Base-by-base conservation (phyloP, 2,329 filamentous ascomycete species). In the Knoxdaviesia capensis region DNA sequence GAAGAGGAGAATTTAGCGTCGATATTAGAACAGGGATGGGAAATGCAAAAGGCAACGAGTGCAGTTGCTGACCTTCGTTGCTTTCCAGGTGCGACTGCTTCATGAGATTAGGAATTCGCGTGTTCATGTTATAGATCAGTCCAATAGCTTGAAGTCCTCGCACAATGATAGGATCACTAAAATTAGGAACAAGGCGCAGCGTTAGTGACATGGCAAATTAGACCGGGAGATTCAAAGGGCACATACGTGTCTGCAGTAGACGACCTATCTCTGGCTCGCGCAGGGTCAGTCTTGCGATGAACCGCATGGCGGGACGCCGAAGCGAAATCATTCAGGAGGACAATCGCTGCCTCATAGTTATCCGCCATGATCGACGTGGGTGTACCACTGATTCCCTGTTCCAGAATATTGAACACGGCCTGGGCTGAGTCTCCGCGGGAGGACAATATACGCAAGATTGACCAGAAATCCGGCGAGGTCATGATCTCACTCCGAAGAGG, bases 391-490 rank as follows among this genome's bases (percentile, higher is more conserved):
- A 85, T 75, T 30, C 87, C 76, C 43, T 72, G 76, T 53, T 90
- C 80, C 0, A 94, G 66, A n/a, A 96, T 81, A 43, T 80, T 75
- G 56, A 96, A 96, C 0, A 93, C 86, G 10, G 78, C 68, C 0
- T 77, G 68, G 2, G 85, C 81, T 30, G 80, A 78, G 42, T 83
- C 77, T 3, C 74, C 62, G 46, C 79, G 71, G 29, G 68, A 65
- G 39, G 83, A 76, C 11, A 98, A 64, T 32, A 76, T 72, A 46
- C 85, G 78, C 41, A 98, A 65, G 9, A 94, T 82, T 5, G 80
- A 80, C 90, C 90, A 98, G 58, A 98, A 96, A 54, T 98, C 90
- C 0, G 90, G 90, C 11, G 88, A 96, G 9, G 84, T 88, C 60
- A 93, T 92, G 50, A 96, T 82, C 60, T 96, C 88, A 50, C 83